phyloP scores from a whole-genome alignment of 192 early-diverging fungal genomes.

The Cladochytrium replicatum region DNA sequence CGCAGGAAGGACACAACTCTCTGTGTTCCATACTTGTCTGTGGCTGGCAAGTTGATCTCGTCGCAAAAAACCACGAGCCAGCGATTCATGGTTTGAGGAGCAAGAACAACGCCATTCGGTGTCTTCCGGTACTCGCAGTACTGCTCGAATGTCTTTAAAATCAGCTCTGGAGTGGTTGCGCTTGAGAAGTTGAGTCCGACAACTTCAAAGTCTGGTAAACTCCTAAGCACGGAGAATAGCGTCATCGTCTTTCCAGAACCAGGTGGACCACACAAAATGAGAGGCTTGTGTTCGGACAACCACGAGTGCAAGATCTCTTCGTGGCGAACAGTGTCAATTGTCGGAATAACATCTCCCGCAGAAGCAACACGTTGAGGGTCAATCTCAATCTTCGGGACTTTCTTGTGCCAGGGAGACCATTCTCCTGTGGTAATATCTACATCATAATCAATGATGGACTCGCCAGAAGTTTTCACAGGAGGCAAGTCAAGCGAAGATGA shows the following conservation, averaged over 20 bases:
- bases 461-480: constrained; percentile 20
- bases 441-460: constrained; percentile 82
- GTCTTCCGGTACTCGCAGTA: constrained; percentile 97
- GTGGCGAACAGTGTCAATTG: constrained; percentile 94
- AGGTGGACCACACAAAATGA: constrained; percentile 96
- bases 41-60: constrained; percentile 96
- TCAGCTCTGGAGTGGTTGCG: constrained; percentile 90
- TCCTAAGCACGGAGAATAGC: constrained; percentile 87
- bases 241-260: constrained; percentile 99
- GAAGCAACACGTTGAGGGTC: constrained; percentile 82
- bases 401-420: constrained; percentile 83
- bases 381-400: constrained; percentile 90
- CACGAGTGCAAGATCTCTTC: constrained; percentile 93
- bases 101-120: constrained; percentile 76
- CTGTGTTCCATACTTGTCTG: constrained; percentile 96
- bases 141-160: constrained; percentile 93
- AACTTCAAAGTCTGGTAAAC: constrained; percentile 90
- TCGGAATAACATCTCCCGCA: constrained; percentile 93
- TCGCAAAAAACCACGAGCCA: constrained; percentile 99
- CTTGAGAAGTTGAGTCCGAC: constrained; percentile 98
- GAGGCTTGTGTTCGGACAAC: constrained; percentile 89
- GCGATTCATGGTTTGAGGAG: constrained; percentile 70
- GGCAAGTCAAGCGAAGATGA: constrained; percentile 69
- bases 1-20: constrained; percentile 94
- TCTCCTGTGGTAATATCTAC: constrained; percentile 67